A percentile compares a stretch with the other conserved stretches of the same genome.
Conservation (phyloP, 768 basidiomycete species). For the Boletus barrowsii region DNA sequence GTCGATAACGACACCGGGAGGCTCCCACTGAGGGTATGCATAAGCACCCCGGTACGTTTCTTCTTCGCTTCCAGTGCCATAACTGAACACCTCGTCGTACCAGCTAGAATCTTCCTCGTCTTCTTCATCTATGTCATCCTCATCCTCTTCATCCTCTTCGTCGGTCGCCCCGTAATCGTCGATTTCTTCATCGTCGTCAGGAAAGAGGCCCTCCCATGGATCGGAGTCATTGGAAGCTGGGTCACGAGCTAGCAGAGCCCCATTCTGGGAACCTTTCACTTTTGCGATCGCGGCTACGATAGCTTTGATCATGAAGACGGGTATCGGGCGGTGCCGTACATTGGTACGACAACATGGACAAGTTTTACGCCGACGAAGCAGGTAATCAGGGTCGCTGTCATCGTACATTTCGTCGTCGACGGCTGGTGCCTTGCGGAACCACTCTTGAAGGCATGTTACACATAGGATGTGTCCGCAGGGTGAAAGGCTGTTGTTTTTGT, state of each 20-base stretch:
- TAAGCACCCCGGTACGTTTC: conserved; percentile 41
- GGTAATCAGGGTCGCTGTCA: conserved; percentile 40
- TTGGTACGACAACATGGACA: conserved; percentile 69
- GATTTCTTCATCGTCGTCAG: conserved; percentile 42
- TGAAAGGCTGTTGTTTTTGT: conserved; percentile 44
- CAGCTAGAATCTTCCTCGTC: conserved; percentile 30
- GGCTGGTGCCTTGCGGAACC: conserved; percentile 70
- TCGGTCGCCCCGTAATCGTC: conserved; percentile 31
- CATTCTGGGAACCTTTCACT: conserved; percentile 31
- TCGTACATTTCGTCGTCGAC: conserved; percentile 44
- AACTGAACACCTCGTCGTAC: conserved; percentile 35
- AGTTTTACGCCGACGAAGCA: conserved; percentile 60
- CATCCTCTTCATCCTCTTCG: conserved; percentile 23
- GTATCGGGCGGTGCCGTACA: conserved; percentile 58
- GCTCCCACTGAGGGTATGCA: conserved; percentile 54
- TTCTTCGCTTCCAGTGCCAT: conserved; percentile 34
- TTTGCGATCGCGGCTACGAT: conserved; percentile 50
- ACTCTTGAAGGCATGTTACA: conserved; percentile 65
- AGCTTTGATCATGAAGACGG: conserved; percentile 66
- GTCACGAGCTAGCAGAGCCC: conserved; percentile 20
- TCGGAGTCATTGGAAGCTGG: conserved; percentile 44
- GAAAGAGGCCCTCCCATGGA: conserved; percentile 73
- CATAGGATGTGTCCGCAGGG: conserved; percentile 84
- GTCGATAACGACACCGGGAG: conserved; percentile 42
- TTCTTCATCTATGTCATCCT: conserved; percentile 30